Percentiles rank a stretch among this genome's conserved stretches.
phyloP scores from a whole-genome alignment of 2,329 filamentous ascomycete genomes.

The Chaetomium strumarium region DNA sequence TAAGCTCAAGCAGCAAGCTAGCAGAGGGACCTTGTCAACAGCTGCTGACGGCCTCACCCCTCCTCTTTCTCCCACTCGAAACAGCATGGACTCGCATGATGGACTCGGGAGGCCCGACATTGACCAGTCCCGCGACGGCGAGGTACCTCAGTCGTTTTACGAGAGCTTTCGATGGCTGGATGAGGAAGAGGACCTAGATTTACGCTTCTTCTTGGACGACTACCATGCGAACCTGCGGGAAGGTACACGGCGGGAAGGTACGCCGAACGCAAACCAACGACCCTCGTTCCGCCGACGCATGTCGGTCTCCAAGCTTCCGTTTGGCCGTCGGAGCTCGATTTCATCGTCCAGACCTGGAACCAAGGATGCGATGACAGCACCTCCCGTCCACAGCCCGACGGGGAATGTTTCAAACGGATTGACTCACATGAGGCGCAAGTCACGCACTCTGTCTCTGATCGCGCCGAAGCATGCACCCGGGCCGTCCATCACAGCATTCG shows the following conservation, averaged over 20 bases:
- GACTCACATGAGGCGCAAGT: conserved; percentile 44
- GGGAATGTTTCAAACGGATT: conserved; percentile 24
- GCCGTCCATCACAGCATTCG: conserved; percentile 50
- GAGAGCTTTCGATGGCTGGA: conserved; percentile 71
- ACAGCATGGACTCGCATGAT: conserved; percentile 29
- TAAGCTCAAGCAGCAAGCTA: conserved; percentile 38
- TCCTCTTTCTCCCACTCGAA: conserved; percentile 26
- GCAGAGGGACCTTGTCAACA: conserved; percentile 30
- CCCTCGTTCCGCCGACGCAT: conserved; percentile 65
- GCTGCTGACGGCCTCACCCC: conserved; percentile 28
- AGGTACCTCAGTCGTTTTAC: conserved; percentile 49
- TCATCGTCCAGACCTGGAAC: conserved; percentile 43
- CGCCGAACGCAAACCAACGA: conserved; percentile 41
- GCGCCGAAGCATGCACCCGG: conserved; percentile 41
- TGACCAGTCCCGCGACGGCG: conserved; percentile 20
- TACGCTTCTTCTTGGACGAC: conserved; percentile 61
- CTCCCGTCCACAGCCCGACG: conserved; percentile 27
- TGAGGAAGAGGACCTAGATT: conserved; percentile 64
- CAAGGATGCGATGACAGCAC: conserved; percentile 34
- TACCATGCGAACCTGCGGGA: conserved; percentile 60
- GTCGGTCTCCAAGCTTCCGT: conserved; percentile 62
- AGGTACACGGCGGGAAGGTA: conserved; percentile 38
- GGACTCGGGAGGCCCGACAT: conserved; percentile 10
- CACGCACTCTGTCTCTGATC: conserved; percentile 51
- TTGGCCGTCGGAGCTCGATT: conserved; percentile 47